phyloP scores from a whole-genome alignment of 2,329 filamentous ascomycete species.

The Trichophyton benhamiae region DNA sequence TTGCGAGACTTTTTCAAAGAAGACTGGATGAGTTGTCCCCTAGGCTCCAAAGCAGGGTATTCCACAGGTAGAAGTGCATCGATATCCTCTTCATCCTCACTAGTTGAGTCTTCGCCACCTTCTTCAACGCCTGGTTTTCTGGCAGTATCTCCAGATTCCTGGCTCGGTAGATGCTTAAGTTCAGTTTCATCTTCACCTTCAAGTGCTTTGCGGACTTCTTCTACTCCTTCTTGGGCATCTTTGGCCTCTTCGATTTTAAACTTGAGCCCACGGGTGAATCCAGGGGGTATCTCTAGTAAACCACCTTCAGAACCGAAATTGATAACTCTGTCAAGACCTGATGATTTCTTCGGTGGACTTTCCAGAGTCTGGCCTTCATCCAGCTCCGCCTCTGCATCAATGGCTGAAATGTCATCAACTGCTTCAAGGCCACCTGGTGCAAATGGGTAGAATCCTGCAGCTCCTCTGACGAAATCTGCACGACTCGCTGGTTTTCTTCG shows the following conservation, averaged over 20 bases:
- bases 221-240: slow-evolving; percentile 45
- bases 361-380: slow-evolving; percentile 35
- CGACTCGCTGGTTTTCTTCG: slow-evolving; percentile 72
- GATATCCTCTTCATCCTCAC: slow-evolving; percentile 45
- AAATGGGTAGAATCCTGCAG: slow-evolving; percentile 88
- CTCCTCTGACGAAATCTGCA: slow-evolving; percentile 84
- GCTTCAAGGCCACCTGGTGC: slow-evolving; percentile 79
- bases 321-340: slow-evolving; percentile 68
- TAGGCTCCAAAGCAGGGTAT: slow-evolving; percentile 81
- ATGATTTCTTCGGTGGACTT: slow-evolving; percentile 26
- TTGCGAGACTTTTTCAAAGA: slow-evolving; percentile 61
- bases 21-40: slow-evolving; percentile 59
- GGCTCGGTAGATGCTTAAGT: slow-evolving; percentile 21
- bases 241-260: slow-evolving; percentile 48
- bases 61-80: slow-evolving; percentile 82
- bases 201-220: slow-evolving; percentile 56
- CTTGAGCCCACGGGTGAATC: slow-evolving; percentile 64
- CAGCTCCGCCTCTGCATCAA: slow-evolving; percentile 60
- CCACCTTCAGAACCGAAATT: slow-evolving; percentile 66
- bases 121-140: slow-evolving; percentile 7
- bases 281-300: slow-evolving; percentile 69
- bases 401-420: slow-evolving; percentile 70
- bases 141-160: slow-evolving; percentile 21
- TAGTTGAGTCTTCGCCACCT: slow-evolving; percentile 19
- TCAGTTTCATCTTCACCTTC: slow-evolving; percentile 31